Conservation (phyloP, 2,329 filamentous ascomycete species). For the Purpureocillium takamizusanense region DNA sequence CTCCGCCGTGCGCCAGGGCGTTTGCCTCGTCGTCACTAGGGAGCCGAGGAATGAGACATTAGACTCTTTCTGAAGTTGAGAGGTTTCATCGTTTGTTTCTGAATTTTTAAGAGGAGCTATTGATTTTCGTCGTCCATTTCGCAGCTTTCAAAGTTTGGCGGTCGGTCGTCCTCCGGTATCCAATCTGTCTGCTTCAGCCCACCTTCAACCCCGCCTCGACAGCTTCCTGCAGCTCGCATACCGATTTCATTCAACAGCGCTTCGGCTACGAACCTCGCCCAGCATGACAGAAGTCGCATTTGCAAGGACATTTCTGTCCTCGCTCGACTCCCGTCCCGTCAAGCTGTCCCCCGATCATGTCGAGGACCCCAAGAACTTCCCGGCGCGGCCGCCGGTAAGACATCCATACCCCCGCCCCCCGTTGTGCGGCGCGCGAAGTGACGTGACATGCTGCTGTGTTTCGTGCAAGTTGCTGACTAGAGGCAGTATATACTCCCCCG, state of each 20-base stretch:
- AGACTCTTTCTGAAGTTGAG: too few relatives aligned
- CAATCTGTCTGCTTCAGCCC: too few relatives aligned
- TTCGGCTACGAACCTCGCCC: constrained; percentile 1
- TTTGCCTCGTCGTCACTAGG: too few relatives aligned
- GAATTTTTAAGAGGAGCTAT: too few relatives aligned
- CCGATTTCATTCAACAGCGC: neutral
- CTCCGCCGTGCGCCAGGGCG: too few relatives aligned
- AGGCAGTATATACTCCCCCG: constrained; percentile 62
- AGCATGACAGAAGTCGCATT: constrained; percentile 77
- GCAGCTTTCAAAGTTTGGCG: too few relatives aligned
- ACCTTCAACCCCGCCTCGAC: too few relatives aligned
- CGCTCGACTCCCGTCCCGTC: constrained; percentile 67
- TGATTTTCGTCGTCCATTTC: too few relatives aligned
- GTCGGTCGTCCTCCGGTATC: too few relatives aligned
- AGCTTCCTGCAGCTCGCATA: neutral
- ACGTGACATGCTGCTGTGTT: neutral
- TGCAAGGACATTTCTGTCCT: constrained; percentile 71
- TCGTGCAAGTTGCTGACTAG: too few relatives aligned
- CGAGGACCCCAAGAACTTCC: constrained; percentile 73
- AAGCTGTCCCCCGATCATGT: constrained; percentile 87
- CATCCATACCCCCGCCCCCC: neutral
- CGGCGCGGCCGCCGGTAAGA: constrained; percentile 63
- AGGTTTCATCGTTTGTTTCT: too few relatives aligned
- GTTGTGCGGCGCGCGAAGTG: neutral
- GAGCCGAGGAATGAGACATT: too few relatives aligned